Base-by-base conservation (phyloP, 2,329 filamentous ascomycete species). In the Chaetomium globosum region DNA sequence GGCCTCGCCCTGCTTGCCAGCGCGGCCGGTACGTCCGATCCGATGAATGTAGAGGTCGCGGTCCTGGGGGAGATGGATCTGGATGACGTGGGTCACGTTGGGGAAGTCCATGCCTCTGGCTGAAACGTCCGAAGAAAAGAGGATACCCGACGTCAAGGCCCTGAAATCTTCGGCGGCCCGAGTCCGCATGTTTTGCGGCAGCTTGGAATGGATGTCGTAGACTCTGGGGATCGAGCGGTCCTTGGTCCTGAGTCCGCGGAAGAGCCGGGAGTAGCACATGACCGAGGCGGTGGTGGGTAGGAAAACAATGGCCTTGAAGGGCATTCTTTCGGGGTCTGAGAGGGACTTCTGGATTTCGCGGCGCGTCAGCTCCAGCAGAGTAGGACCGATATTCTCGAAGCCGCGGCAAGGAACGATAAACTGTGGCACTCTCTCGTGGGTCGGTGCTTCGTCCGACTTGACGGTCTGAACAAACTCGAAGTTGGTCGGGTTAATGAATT, bases 301-400 rank as follows among this genome's bases (percentile, higher is more conserved):
- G 80, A 97, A 99, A 51, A 97, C 81, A 66, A 99, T 96, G n/a
- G 92, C 92, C 83, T 99, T 99, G 85, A 98, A 97, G 0, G 92
- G 91, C 19, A 77, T 77, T 3, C 67, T 72, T 4, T 76, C 75
- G 1, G 72, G 76, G 68, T 81, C 73, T 1, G 65, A 43, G 68
- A 76, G 71, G 1, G 69, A 72, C 23, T 79, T 75, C 28, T 80
- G 71, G n/a, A 82, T 76, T 71, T 90, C 87, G 43, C 84, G 83
- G 62, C 88, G 80, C 55, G 89, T 80, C 59, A 97, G 83, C 77
- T 98, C 93, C 61, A 95, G 82, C 23, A 98, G 76, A 2, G 89
- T 79, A 19, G 95, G 92, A 67, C 92, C 82, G 51, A 88, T 79
- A 75, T 97, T 96, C 73, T 92, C 88, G 74, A 91, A 89, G 36